Conservation (phyloP, 2,329 filamentous ascomycete species). For the Colletotrichum sp. region DNA sequence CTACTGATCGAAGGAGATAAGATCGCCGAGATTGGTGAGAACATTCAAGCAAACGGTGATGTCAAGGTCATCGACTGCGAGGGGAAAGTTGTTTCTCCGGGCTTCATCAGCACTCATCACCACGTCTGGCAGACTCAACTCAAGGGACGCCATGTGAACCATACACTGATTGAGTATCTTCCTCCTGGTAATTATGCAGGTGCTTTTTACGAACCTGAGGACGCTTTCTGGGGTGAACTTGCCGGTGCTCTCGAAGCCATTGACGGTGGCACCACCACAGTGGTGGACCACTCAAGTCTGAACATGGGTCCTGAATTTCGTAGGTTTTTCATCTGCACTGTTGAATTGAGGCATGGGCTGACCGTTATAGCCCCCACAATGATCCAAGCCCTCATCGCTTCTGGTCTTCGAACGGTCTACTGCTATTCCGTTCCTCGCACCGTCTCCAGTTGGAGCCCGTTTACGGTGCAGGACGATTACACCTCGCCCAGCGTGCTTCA, state of each 20-base stretch:
- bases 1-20: background rate
- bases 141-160: slow-evolving; percentile 29
- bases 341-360: rapidly evolving
- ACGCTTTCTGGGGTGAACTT: slow-evolving; percentile 52
- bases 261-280: slow-evolving; percentile 46
- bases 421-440: slow-evolving; percentile 41
- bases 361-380: slow-evolving; percentile 29
- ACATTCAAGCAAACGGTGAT: slow-evolving; percentile 33
- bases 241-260: slow-evolving; percentile 43
- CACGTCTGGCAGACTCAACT: slow-evolving; percentile 49
- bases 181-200: slow-evolving; percentile 31
- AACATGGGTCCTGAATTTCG: slow-evolving; percentile 12
- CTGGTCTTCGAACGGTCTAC: slow-evolving; percentile 51
- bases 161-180: slow-evolving; percentile 29
- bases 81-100: slow-evolving; percentile 43
- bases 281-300: slow-evolving; percentile 20
- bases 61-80: slow-evolving; percentile 42
- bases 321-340: background rate
- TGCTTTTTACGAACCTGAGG: slow-evolving; percentile 27
- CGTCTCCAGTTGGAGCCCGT: slow-evolving; percentile 33
- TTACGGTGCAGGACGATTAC: slow-evolving; percentile 27
- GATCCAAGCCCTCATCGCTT: slow-evolving; percentile 40
- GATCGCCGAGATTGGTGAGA: slow-evolving; percentile 37
- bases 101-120: slow-evolving; percentile 48
- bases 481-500: slow-evolving; percentile 41